Conservation (phyloP, 2,329 filamentous ascomycete genomes). For the Botrytis pseudocinerea region DNA sequence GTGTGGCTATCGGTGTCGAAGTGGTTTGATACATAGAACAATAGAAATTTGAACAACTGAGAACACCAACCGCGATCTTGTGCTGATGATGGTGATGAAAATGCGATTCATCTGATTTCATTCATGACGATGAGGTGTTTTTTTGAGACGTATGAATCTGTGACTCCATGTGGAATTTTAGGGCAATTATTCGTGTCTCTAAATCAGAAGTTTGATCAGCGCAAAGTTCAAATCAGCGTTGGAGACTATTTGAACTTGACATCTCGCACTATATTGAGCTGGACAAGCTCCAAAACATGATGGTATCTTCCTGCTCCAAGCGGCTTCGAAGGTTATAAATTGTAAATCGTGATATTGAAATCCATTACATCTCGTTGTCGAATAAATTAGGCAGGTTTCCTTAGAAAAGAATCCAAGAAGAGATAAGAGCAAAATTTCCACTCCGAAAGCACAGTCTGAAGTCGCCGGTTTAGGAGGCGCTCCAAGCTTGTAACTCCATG, state of each 20-base stretch:
- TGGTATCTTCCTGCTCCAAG: too few species aligned
- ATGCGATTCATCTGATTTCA: background rate
- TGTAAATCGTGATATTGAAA: background rate
- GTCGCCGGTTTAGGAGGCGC: background rate
- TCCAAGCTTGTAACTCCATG: rapidly evolving
- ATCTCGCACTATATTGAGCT: too few species aligned
- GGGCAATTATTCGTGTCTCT: background rate
- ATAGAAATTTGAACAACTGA: rapidly evolving
- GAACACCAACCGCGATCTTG: rapidly evolving
- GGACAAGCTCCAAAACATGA: background rate
- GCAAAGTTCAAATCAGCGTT: background rate
- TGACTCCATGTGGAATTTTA: background rate
- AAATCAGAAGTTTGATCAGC: background rate
- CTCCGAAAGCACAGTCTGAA: background rate
- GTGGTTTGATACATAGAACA: rapidly evolving
- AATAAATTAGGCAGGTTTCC: background rate
- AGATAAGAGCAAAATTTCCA: rapidly evolving
- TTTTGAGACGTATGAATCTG: background rate
- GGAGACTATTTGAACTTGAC: background rate
- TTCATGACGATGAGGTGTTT: background rate
- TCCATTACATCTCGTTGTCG: background rate
- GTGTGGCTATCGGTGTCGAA: background rate
- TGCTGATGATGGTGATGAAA: background rate
- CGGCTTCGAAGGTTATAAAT: rapidly evolving
- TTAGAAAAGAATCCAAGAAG: background rate